Evolutionary conservation across 331 rosid species (phyloP), one percentile per base, ranked within the genome.

Genomic region (Dryas integrifolia): DNA sequence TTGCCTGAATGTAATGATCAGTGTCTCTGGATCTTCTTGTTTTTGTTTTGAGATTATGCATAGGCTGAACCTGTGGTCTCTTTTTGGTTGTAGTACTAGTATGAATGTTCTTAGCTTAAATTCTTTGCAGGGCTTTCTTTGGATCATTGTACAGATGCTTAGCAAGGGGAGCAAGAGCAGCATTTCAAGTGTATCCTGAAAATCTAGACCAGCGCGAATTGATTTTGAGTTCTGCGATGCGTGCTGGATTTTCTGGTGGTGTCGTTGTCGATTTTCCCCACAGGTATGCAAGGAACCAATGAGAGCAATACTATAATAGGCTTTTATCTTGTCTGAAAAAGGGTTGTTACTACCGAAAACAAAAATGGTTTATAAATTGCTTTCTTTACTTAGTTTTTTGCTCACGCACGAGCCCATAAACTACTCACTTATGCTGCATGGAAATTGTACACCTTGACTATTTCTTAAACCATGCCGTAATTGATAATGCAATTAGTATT

Each of bases 201-300:
- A 89, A 88, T 69, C 6, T 85, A 43, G 65, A 79, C 58, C 96
- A 89, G 72, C 97, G 96, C 18, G 96, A 82, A 67, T 83, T 94
- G 85, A 94, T 89, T 76, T 75, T 94, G 79, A 82, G 73, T 69
- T 87, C 82, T 68, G 98, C 98, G 58, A 91, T 94, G 97, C 85
- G 80, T 26, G 96, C 96, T 77, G 98, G 98, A 80, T 94, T 94
- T 85, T 81, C 92, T 14, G 98, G 98, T 72, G 97, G 98, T 39
- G 77, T 91, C 30, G 96, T 94, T 13, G 96, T 94, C 49, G 98
- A 94, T 83, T 94, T 14, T 79, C 98, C 98, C 46, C 92, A 91
- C 85, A 94, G 98, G 98, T 94, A 76, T 61, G 77, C 49, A 6
- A n/a, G 41, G 26, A 49, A 67, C 8, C 60, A 21, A 63, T 67